Base-by-base conservation (phyloP, 2,329 filamentous ascomycete species). In the Ophiostoma himal-ulmi region DNA sequence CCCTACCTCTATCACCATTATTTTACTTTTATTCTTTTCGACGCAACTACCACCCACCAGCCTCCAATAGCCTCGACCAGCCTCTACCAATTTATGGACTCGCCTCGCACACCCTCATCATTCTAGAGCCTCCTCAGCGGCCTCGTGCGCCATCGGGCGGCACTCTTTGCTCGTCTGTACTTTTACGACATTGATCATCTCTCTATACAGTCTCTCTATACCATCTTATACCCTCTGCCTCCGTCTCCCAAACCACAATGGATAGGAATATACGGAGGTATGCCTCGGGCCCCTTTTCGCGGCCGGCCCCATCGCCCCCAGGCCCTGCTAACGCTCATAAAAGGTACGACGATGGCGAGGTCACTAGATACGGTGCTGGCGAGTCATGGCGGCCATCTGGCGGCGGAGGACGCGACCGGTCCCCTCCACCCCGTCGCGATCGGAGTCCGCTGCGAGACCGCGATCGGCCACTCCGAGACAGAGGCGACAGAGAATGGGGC, bases 261-360 rank as follows among this genome's bases (percentile, higher is more conserved):
- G 57, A 62, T 17, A 62, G 57, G 57, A 37, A 37, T 39, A 65
- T 3, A 37, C 62, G 62, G 34, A 39, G 62, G 36, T 65, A 65
- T 39, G 62, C 17, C 5, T 13, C 62, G 20, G 62, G 62, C 62
- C 62, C 62, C 62, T 65, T 39, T 22, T 39, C 62, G 20, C 62
- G 62, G 36, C 62, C 62, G 62, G 20, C 62, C 34, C 36, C 62
- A 7, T 39, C 62, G 20, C 36, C 62, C 20, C 5, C 62, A 5
- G 20, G 36, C 8, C 62, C 62, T 13, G 11, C 62, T 39, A 65
- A 65, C 22, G 52, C 52, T 34, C 22, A 30, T 13, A 62, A 62
- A 39, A 87, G 85, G 76, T 88, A 86, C 75, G 85, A 88, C 73
- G 86, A 88, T 73, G 86, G 86, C 66, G 86, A 88, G 78, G 86